A percentile compares a stretch with the other conserved stretches of the same genome.
Evolutionary conservation across 2,329 filamentous ascomycete genomes (phyloP).

Genomic region (Penicillium sp.): DNA sequence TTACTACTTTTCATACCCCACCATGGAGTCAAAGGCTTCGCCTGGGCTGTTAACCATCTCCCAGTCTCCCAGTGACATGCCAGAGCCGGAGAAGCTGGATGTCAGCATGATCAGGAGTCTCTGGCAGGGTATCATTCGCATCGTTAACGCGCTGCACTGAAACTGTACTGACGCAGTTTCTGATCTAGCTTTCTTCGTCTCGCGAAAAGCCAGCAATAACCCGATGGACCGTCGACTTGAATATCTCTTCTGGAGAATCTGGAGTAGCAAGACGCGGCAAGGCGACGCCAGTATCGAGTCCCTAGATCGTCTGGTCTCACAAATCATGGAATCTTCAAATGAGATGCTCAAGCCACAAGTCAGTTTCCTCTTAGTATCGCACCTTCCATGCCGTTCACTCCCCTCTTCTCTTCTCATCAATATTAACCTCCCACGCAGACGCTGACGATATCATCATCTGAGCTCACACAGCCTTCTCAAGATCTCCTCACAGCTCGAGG

Average conservation of each 20-base stretch:
- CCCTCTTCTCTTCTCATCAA: background rate
- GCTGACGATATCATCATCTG: background rate
- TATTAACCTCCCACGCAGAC: background rate
- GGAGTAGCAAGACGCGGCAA: constrained; percentile 40
- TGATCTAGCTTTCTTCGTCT: constrained; percentile 46
- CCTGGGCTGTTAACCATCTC: constrained; percentile 43
- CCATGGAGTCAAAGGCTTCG: constrained; percentile 40
- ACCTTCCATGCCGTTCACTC: background rate
- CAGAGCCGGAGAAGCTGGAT: constrained; percentile 35
- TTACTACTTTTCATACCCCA: background rate
- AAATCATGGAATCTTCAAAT: constrained; percentile 36
- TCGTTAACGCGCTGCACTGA: background rate
- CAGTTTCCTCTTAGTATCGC: background rate
- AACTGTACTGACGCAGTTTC: background rate
- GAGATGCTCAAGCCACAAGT: background rate
- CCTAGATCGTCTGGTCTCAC: constrained; percentile 43
- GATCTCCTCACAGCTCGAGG: background rate
- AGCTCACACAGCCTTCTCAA: background rate
- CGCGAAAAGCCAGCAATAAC: constrained; percentile 41
- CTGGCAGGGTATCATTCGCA: constrained; percentile 45
- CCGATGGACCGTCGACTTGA: constrained; percentile 44
- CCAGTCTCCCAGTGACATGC: constrained; percentile 36
- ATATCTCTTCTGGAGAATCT: constrained; percentile 53
- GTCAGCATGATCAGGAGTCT: constrained; percentile 42
- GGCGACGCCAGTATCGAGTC: constrained; percentile 37